Evolutionary conservation across 2,329 filamentous ascomycete species (phyloP).

Genomic region (Curvularia verruculosa): DNA sequence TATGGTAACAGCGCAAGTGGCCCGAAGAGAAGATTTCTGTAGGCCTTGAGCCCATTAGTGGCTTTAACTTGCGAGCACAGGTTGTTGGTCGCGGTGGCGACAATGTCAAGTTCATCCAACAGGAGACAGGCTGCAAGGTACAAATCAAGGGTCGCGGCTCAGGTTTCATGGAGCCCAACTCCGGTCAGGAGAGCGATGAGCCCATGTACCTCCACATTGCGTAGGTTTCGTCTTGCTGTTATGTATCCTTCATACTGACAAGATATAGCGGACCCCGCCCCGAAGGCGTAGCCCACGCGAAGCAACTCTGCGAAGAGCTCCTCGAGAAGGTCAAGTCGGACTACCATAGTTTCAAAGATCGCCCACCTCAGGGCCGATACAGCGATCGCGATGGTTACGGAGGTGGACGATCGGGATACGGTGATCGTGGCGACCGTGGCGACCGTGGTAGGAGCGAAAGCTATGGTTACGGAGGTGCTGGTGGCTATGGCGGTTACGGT

Average conservation of each 20-base stretch:
- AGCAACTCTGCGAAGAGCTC: slow-evolving; percentile 86
- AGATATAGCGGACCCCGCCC: slow-evolving; percentile 77
- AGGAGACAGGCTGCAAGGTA: slow-evolving; percentile 91
- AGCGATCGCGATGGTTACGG: slow-evolving; percentile 50
- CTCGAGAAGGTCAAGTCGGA: slow-evolving; percentile 85
- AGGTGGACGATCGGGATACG: slow-evolving; percentile 49
- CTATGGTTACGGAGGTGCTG: slow-evolving; percentile 46
- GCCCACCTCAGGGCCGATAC: slow-evolving; percentile 58
- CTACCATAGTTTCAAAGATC: slow-evolving; percentile 86
- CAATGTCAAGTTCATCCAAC: slow-evolving; percentile 98
- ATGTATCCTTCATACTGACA: slow-evolving; percentile 18
- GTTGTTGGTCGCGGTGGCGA: slow-evolving; percentile 93
- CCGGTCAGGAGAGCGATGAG: slow-evolving; percentile 90
- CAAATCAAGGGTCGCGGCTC: slow-evolving; percentile 98
- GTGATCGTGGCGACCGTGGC: slow-evolving; percentile 48
- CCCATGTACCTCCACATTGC: slow-evolving; percentile 96
- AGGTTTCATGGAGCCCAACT: slow-evolving; percentile 87
- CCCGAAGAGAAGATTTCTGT: slow-evolving; percentile 95
- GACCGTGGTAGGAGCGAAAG: slow-evolving; percentile 51
- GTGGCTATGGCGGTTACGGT: slow-evolving; percentile 49
- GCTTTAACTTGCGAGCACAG: slow-evolving; percentile 94
- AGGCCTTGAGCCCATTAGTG: slow-evolving; percentile 84
- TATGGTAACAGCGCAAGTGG: slow-evolving; percentile 82
- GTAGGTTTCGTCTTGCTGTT: slow-evolving; percentile 58
- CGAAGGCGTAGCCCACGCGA: slow-evolving; percentile 83